Conservation (phyloP, 495 filamentous ascomycete species). For the Hypoxylon rickii region DNA sequence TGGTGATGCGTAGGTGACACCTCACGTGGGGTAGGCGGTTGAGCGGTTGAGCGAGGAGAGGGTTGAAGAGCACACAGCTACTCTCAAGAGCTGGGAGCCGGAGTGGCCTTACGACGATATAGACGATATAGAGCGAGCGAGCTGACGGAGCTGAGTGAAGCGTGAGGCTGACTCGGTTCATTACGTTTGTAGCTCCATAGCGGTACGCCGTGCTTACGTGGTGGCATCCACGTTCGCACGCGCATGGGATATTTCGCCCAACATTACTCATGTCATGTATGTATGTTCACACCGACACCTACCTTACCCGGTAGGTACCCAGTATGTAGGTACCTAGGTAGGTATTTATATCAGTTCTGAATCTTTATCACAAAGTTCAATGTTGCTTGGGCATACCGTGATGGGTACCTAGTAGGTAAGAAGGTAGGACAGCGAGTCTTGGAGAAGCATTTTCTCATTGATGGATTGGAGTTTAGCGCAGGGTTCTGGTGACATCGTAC, state of each 20-base stretch:
- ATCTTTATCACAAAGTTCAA: too few relatives aligned
- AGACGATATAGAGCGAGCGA: not conserved
- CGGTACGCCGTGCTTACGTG: conserved; percentile 20
- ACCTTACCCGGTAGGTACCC: too few relatives aligned
- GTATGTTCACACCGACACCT: conserved; percentile 7
- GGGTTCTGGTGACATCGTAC: not conserved
- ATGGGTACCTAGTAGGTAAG: not conserved
- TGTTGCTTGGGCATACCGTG: too few relatives aligned
- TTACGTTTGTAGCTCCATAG: conserved; percentile 10
- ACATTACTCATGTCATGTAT: conserved; percentile 17
- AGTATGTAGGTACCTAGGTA: too few relatives aligned
- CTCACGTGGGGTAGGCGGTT: too few relatives aligned
- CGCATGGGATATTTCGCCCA: conserved; percentile 6
- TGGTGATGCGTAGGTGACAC: too few relatives aligned
- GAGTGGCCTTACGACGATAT: conserved; percentile 8
- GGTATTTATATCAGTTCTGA: too few relatives aligned
- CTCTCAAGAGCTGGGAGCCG: too few relatives aligned
- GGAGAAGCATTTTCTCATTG: not conserved
- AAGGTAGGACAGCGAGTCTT: conserved; percentile 1
- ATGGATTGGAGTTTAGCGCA: not conserved
- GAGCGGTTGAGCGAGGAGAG: too few relatives aligned
- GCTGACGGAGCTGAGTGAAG: conserved; percentile 13
- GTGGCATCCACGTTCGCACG: not conserved
- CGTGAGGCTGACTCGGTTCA: conserved; percentile 28
- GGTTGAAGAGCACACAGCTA: too few relatives aligned